Evolutionary conservation across 2,329 filamentous ascomycete species (phyloP).

Genomic region (Colletotrichum orbiculare): DNA sequence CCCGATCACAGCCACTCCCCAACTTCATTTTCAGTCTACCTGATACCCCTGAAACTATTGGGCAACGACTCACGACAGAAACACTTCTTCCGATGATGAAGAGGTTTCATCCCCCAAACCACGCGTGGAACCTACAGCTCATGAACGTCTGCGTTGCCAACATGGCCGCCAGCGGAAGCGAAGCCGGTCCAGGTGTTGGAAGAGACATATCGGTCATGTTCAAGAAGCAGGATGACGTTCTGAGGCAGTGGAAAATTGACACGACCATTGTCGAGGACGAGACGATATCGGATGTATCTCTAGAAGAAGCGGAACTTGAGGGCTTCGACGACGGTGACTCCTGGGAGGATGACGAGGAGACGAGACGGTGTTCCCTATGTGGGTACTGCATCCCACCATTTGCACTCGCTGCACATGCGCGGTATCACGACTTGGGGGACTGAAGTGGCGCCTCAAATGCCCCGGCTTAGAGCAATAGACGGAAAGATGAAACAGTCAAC

Average conservation of each 20-base stretch:
- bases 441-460: background rate
- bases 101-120: conserved; percentile 74
- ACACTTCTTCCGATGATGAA: conserved; percentile 78
- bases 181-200: conserved; percentile 65
- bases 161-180: conserved; percentile 72
- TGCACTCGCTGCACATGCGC: conserved; percentile 66
- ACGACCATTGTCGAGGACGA: conserved; percentile 37
- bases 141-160: conserved; percentile 91
- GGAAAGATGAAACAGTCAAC: too few relatives aligned
- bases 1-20: conserved; percentile 79
- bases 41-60: conserved; percentile 68
- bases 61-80: conserved; percentile 76
- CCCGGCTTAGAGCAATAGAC: too few relatives aligned
- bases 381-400: conserved; percentile 66
- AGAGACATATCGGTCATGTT: conserved; percentile 89
- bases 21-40: conserved; percentile 76
- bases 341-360: conserved; percentile 41
- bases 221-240: conserved; percentile 74
- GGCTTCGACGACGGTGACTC: conserved; percentile 45
- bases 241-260: conserved; percentile 74
- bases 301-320: conserved; percentile 40
- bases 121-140: conserved; percentile 81
- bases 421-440: conserved; percentile 58
- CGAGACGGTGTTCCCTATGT: conserved; percentile 57
- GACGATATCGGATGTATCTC: conserved; percentile 35